Evolutionary conservation across 2,329 filamentous ascomycete species (phyloP), one percentile per base, ranked within the genome.

Genomic region (Fusarium siculi): DNA sequence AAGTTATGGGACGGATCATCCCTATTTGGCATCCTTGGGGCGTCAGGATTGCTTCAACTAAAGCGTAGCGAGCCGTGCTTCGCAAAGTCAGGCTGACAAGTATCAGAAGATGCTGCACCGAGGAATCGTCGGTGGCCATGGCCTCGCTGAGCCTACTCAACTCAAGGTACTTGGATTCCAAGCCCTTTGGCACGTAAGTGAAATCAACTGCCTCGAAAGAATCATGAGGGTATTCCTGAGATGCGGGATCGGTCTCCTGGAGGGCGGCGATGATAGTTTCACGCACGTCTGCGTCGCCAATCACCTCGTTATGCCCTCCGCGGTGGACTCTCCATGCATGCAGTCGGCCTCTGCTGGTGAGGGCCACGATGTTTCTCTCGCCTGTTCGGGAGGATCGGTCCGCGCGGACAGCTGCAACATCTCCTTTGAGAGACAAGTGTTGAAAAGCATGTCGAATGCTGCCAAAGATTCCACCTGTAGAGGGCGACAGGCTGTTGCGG

Each of bases 271-370:
- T 79, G 40, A 98, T 86, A 8, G 88, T 82, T 28, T 91, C 89
- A 62, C 91, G 89, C 64, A 91, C 85, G 80, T 97, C 93, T 28
- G 91, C 86, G 69, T 96, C 93, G 32, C 88, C 88, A 52, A 93
- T 88, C 53, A 94, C 87, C 47, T 93, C 90, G 78, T 95, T 92
- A 74, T 95, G 93, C 39, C 95, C 95, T 68, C 93, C 93, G 81
- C 96, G 94, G 78, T 96, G 94, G 47, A 98, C 87, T 78, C 93
- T 93, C 96, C 96, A 99, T 12, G 92, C 88, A 76, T 97, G 92
- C 32, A 99, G 84, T 65, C 91, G 89, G 34, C 93, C 96, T 76
- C 92, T 92, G 60, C 90, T 88, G 4, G 95, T 96, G 19, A 92
- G 90, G 42, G 95, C 91, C 52, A 97, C 89, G 39, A 97, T 87